Evolutionary conservation across 768 basidiomycete genomes (phyloP), one percentile per base, ranked within the genome.

Genomic region (Glaciozyma antarctica): DNA sequence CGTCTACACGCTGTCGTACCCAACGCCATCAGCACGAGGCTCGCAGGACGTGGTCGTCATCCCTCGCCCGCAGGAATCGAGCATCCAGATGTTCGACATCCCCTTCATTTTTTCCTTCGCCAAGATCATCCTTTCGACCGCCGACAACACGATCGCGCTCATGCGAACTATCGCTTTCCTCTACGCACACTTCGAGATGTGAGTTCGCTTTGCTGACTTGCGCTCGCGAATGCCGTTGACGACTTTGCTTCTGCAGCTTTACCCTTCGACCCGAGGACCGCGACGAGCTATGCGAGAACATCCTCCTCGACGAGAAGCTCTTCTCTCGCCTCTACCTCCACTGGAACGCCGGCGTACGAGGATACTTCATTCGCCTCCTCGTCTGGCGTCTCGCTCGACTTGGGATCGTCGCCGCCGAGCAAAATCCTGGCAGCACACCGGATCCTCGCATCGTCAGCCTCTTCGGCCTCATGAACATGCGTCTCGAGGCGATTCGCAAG

Each of bases 121-220:
- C 51, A 67, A 75, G 28, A 65, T 76, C 52, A 75, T 80, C 57
- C 66, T 80, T 17, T 74, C 70, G 4, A 68, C 77, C 51, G 78
- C 77, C 13, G 79, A 80, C 69, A 78, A 79, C 68, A 78, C 79
- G 48, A 72, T 79, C 61, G 77, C 78, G 12, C 64, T 80, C 32
- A 77, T 79, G 67, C 77, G 79, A 38, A 73, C 74, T 19, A 75
- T 79, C 64, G 75, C 77, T 19, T 79, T 78, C 67, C 67, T 79
- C 32, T 80, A 79, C 68, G 76, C 78, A 13, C 78, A 79, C 61
- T 80, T 77, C 72, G 78, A 79, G 43, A 74, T 76, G 71, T 73
- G 6, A 57, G 72, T 63, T 4, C 10, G 5, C 28, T 2, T 0
- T 34, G 22, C 28, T 17, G 22, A 24, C 6, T 48, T 9, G 17